Evolutionary conservation across 129 eudicot genomes (phyloP).

Genomic region (Saposhnikovia divaricata): DNA sequence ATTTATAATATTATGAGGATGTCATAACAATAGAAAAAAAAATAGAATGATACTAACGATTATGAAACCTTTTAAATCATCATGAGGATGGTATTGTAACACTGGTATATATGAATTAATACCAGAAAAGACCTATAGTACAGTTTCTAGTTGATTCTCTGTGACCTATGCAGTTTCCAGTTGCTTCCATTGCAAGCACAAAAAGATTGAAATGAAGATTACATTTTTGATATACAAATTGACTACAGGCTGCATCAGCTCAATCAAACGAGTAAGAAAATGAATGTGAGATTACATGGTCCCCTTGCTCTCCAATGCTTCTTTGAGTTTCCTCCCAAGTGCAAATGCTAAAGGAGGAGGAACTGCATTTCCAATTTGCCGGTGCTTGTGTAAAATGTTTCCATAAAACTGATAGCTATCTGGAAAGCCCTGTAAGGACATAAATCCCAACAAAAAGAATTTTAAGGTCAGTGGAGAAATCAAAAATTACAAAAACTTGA

Average conservation of each 20-base stretch:
- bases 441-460: neutral
- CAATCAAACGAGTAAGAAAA: neutral
- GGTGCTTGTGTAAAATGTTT: constrained; percentile 23
- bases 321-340: constrained; percentile 30
- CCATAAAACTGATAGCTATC: constrained; percentile 29
- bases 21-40: no score
- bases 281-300: neutral
- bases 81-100: neutral
- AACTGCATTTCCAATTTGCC: constrained; percentile 34
- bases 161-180: neutral
- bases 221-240: neutral
- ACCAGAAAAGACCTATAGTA: neutral
- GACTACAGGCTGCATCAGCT: neutral
- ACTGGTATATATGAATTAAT: neutral
- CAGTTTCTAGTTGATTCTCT: neutral
- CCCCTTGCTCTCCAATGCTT: constrained; percentile 2
- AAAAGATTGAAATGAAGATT: neutral
- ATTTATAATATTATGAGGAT: no score
- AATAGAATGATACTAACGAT: no score
- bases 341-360: constrained; percentile 34
- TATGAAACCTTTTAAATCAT: neutral
- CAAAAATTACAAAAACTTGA: neutral
- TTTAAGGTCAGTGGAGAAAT: neutral
- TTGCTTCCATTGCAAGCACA: neutral
- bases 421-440: constrained; percentile 22